Conservation (phyloP, 1,284 basidiomycete genomes). For the Sporisorium reilianum region DNA sequence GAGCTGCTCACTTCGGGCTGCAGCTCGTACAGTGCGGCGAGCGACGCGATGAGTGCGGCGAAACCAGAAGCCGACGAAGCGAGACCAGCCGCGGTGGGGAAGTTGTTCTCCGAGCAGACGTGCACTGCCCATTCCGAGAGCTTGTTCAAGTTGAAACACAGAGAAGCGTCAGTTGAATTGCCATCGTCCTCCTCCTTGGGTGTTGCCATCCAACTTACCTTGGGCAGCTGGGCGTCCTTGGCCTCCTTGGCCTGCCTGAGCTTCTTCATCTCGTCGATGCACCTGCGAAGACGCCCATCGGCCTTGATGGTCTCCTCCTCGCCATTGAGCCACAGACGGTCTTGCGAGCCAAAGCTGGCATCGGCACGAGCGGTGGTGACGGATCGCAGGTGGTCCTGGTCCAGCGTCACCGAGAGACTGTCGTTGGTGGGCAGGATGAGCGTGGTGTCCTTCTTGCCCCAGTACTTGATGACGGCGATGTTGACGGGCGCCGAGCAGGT, state of each 20-base stretch:
- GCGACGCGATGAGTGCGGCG: conserved; percentile 90
- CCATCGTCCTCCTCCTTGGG: not conserved
- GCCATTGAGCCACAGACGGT: conserved; percentile 94
- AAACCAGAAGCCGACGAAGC: conserved; percentile 98
- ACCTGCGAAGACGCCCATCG: conserved; percentile 83
- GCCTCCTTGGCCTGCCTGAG: conserved; percentile 81
- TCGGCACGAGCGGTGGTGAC: conserved; percentile 93
- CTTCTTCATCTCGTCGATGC: conserved; percentile 87
- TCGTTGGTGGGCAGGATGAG: conserved; percentile 98
- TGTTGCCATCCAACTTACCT: conserved; percentile 36
- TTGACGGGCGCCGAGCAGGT: conserved; percentile 94
- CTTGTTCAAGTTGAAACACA: conserved; percentile 14
- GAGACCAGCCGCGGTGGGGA: conserved; percentile 97
- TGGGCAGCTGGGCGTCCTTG: conserved; percentile 52
- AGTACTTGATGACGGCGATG: conserved; percentile 92
- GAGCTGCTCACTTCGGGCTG: conserved; percentile 74
- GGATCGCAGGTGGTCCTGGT: conserved; percentile 93
- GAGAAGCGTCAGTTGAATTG: not conserved
- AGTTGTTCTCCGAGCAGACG: conserved; percentile 97
- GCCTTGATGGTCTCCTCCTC: conserved; percentile 87
- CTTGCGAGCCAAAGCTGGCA: conserved; percentile 75
- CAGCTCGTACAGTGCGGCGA: conserved; percentile 87
- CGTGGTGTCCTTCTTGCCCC: conserved; percentile 96
- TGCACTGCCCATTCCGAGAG: conserved; percentile 70
- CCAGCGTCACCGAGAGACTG: conserved; percentile 94